phyloP scores from a whole-genome alignment of 441 rosid species.

The Arabidopsis lyrata region DNA sequence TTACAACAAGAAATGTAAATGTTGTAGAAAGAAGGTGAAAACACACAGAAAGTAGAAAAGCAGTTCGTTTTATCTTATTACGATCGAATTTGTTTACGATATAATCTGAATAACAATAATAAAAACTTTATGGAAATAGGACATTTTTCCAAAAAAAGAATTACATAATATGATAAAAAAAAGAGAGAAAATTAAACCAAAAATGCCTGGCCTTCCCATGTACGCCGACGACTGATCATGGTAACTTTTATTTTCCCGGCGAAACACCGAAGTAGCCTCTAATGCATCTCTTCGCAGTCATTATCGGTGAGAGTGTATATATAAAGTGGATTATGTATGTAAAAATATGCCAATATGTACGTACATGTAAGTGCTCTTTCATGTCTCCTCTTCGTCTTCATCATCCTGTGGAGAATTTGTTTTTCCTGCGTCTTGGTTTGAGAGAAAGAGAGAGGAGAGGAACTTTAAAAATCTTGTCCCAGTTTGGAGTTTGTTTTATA shows the following conservation, averaged over 20 bases:
- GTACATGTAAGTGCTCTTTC: not conserved
- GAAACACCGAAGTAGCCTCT: conserved; percentile 38
- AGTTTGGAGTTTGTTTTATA: conserved; percentile 19
- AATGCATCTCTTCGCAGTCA: conserved; percentile 18
- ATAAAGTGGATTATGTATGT: not conserved
- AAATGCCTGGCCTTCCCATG: conserved; percentile 48
- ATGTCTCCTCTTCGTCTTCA: conserved; percentile 35
- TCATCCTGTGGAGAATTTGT: conserved; percentile 8
- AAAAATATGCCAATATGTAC: not conserved
- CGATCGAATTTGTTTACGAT: too few relatives aligned
- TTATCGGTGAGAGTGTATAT: not conserved
- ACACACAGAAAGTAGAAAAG: too few relatives aligned
- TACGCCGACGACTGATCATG: conserved; percentile 40
- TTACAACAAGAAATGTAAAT: not conserved
- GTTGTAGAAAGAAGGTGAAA: too few relatives aligned
- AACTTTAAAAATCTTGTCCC: conserved; percentile 24
- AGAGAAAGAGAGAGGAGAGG: conserved; percentile 20
- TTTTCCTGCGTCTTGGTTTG: conserved; percentile 1
- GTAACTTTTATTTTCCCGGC: conserved; percentile 32
- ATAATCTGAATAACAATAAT: conserved; percentile 6
- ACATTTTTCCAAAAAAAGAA: not conserved
- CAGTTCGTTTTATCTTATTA: too few relatives aligned
- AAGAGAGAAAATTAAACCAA: conserved; percentile 8
- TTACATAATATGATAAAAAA: conserved; percentile 21
- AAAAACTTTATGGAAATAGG: not conserved